Base-by-base conservation (phyloP, 2,329 filamentous ascomycete genomes). In the Fusarium nisikadoi region DNA sequence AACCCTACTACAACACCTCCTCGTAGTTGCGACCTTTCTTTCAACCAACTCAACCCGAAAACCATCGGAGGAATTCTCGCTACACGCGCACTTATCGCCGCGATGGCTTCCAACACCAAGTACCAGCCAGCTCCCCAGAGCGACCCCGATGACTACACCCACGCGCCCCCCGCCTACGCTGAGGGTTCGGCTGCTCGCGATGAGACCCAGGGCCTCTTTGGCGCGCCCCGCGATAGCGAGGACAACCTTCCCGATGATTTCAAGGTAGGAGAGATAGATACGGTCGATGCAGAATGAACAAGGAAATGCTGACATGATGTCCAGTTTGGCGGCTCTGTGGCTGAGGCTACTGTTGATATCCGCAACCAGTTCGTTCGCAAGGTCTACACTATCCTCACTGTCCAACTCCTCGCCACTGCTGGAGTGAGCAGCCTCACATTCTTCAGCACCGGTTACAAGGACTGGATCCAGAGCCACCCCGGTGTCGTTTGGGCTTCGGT, bases 201-300 rank as follows among this genome's bases (percentile, higher is more conserved):
- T 70, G 83, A 78, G 68, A 66, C 84, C 17, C 84, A 88, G 27
- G 86, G 93, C 43, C 88, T 93, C 63, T 88, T 88, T 69, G 92
- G 90, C 52, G 89, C 87, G 47, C 90, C 94, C 56, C 90, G 95
- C 77, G 88, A 87, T 80, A 95, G 95, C 82, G 90, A 95, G 79
- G 95, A 98, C 83, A 97, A 98, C 79, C 81, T 98, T 47, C 95
- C 95, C 3, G 95, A 98, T 85, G 95, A 98, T 83, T 98, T 98
- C 90, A 98, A 98, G 88, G 92, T 93, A 76, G 31, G 29, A 75
- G 31, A 25, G 8, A 45, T 46, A 39, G 50, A 31, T 41, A 7
- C 11, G 29, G 8, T 13, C 14, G 12, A 49, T 19, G 13, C n/a
- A n/a, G 7, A 2, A 19, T 5, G n/a, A 7, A 29, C 27, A 33